Evolutionary conservation across 2,329 filamentous ascomycete species (phyloP), one percentile per base, ranked within the genome.

Genomic region (Furcasterigmium furcatum): DNA sequence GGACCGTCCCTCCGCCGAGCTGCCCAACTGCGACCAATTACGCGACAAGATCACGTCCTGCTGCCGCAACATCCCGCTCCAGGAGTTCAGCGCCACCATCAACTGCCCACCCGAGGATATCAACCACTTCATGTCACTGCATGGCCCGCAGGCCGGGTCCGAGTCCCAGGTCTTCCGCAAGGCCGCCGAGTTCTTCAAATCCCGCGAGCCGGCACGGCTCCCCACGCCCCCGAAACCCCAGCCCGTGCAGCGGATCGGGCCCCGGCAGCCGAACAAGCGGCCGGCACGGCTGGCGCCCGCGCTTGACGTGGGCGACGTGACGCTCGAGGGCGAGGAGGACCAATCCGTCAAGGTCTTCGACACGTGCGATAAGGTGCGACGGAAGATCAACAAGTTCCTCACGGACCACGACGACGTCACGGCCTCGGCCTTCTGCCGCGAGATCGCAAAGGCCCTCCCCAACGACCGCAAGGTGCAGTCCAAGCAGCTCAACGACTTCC

Each of bases 321-420:
- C 57, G 9, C 64, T 83, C 1, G 60, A 65, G 0, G 72, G 73
- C 12, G 78, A 84, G 57, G 68, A 68, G 0, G 55, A 59, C 1
- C 65, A 68, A 27, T 54, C 46, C 0, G 76, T 82, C 7, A 60
- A 63, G 1, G 62, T 84, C 25, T 82, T 65, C 55, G 78, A 83
- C 50, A 77, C 73, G 5, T 83, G 79, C 60, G 73, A 82, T 51
- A 76, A 77, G 42, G 57, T 83, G 13, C 73, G 80, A 39, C 71
- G 66, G 56, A 82, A 83, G 64, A 80, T 83, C 54, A 66, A 66
- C 21, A 68, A 70, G 1, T 62, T 76, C 48, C 63, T 83, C 9
- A 32, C 32, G 8, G 55, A 56, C 32, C 34, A 36, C 34, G 64
- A 70, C 0, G 64, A 64, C 36, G 63, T 79, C 42, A 80, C 73